phyloP scores from a whole-genome alignment of 2,329 filamentous ascomycete species.

The Trichophaea hybrida region DNA sequence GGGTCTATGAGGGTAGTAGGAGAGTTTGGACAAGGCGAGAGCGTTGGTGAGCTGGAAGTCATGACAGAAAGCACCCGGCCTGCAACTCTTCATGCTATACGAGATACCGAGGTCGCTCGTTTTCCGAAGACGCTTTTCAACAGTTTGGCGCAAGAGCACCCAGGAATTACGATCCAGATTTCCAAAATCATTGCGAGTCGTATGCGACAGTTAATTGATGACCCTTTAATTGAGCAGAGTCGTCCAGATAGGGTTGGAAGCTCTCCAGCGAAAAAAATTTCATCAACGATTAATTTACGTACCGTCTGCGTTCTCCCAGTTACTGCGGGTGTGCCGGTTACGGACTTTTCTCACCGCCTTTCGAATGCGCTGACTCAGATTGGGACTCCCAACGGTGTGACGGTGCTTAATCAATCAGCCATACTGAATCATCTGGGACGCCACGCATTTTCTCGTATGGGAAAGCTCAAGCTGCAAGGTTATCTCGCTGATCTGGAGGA shows the following conservation, averaged over 20 bases:
- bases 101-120: constrained; percentile 90
- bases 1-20: constrained; percentile 74
- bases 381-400: constrained; percentile 76
- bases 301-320: constrained; percentile 89
- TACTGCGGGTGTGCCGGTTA: constrained; percentile 77
- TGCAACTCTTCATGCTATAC: constrained; percentile 84
- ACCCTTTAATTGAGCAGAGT: constrained; percentile 52
- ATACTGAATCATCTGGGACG: constrained; percentile 90
- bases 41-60: constrained; percentile 91
- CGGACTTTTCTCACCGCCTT: constrained; percentile 83
- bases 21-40: constrained; percentile 94
- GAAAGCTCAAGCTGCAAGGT: constrained; percentile 86
- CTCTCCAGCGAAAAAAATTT: constrained; percentile 47
- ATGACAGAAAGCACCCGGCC: constrained; percentile 87
- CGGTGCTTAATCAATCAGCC: constrained; percentile 79
- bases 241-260: constrained; percentile 41
- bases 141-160: constrained; percentile 90
- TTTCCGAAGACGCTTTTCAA: constrained; percentile 95
- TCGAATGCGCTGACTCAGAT: constrained; percentile 82
- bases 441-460: constrained; percentile 94
- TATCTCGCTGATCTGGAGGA: constrained; percentile 95
- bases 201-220: constrained; percentile 79
- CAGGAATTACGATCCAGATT: constrained; percentile 96
- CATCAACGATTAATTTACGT: constrained; percentile 79
- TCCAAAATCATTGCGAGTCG: constrained; percentile 95